Percentiles rank a stretch among this genome's conserved stretches.
These are phyloP conservation scores for Cymbopogon citratus DNA, from an alignment of 176 grass and related monocot genomes.

Conservation along the genomic window DNA sequence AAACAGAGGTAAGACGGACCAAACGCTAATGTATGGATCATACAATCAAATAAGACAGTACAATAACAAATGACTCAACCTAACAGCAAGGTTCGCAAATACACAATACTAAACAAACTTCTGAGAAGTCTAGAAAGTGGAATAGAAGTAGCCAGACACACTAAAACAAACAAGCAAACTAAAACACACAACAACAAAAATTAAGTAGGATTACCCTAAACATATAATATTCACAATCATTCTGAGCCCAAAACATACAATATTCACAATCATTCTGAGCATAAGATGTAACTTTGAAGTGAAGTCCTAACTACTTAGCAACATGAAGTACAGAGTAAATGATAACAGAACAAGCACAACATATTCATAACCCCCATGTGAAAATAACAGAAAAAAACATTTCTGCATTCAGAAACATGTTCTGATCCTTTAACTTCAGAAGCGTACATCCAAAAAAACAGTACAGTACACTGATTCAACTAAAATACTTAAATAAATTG, in stretches of 20 bases:
- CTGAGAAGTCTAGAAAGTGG: neutral
- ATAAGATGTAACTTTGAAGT: neutral
- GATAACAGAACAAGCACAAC: neutral
- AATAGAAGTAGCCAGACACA: neutral
- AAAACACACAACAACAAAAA: neutral
- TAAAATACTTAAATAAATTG: neutral
- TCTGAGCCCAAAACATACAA: neutral
- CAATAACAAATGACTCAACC: neutral
- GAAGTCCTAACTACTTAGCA: neutral
- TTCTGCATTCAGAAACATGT: neutral
- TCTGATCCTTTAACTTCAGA: conserved; percentile 5
- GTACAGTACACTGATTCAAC: conserved; percentile 31
- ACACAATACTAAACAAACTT: neutral
- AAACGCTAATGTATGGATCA: neutral
- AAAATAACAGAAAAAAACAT: neutral
- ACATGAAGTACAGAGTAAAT: neutral
- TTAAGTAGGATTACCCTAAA: neutral
- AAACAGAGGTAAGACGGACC: neutral
- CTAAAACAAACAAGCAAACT: neutral
- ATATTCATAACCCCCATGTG: neutral
- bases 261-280: neutral
- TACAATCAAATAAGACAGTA: neutral
- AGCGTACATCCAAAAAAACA: conserved; percentile 5
- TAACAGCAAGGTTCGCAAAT: neutral
- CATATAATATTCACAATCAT: too few species aligned